phyloP scores from a whole-genome alignment of 768 basidiomycete genomes.

The Podaxis mareebaensis region DNA sequence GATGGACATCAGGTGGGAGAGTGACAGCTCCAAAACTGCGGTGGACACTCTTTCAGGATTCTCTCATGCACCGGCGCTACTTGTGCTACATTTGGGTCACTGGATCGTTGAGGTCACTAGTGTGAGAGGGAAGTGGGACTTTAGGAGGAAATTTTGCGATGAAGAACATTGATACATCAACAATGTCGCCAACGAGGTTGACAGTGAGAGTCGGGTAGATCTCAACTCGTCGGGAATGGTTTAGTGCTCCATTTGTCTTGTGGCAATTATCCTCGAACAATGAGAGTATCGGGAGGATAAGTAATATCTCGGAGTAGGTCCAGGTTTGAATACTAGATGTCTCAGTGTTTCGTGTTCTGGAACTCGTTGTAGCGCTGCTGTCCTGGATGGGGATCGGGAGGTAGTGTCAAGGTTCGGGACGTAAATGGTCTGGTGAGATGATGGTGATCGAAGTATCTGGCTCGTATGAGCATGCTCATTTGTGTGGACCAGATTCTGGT shows the following conservation, averaged over 20 bases:
- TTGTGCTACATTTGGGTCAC: conserved; percentile 4
- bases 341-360: too few species aligned
- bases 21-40: background rate
- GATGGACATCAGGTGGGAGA: conserved; percentile 8
- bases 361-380: too few species aligned
- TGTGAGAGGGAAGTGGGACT: conserved; percentile 12
- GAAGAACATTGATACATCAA: background rate
- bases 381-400: too few species aligned
- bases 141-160: conserved; percentile 1
- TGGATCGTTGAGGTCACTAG: background rate
- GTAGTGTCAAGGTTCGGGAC: too few species aligned
- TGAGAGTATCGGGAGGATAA: background rate
- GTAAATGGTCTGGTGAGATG: too few species aligned
- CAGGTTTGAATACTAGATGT: too few species aligned
- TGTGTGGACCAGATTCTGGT: too few species aligned
- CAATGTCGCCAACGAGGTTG: background rate
- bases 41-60: background rate
- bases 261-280: background rate
- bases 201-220: background rate
- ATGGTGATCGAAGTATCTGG: too few species aligned
- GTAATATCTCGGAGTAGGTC: too few species aligned
- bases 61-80: conserved; percentile 8
- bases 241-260: background rate
- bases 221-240: background rate
- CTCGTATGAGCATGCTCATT: too few species aligned